phyloP scores from a whole-genome alignment of 2,329 filamentous ascomycete genomes.

The Calonectria pseudoturangicola region DNA sequence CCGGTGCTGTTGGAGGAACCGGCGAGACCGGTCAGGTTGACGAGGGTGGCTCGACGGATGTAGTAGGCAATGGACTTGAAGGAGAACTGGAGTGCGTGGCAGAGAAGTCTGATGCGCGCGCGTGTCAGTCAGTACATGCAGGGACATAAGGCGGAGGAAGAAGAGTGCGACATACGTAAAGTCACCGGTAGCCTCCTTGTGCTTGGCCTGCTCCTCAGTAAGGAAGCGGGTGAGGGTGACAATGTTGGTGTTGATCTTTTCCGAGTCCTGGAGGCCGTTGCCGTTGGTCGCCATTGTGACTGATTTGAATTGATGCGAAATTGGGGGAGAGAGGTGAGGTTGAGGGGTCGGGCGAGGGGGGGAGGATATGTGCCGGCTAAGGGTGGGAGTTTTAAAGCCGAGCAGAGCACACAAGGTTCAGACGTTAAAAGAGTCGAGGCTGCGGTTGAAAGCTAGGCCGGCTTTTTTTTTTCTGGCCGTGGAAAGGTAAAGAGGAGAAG shows the following conservation, averaged over 20 bases:
- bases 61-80: slow-evolving; percentile 99
- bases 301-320: slow-evolving; percentile 43
- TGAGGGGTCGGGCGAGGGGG: slow-evolving; percentile 21
- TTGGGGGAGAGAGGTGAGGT: slow-evolving; percentile 43
- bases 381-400: slow-evolving; percentile 40
- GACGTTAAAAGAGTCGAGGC: slow-evolving; percentile 31
- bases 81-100: slow-evolving; percentile 98
- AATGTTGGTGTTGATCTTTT: slow-evolving; percentile 96
- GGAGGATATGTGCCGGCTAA: slow-evolving; percentile 12
- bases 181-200: slow-evolving; percentile 96
- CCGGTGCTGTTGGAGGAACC: slow-evolving; percentile 96
- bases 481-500: slow-evolving; percentile 20
- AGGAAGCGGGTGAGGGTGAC: slow-evolving; percentile 96
- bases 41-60: slow-evolving; percentile 94
- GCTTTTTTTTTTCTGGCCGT: background rate
- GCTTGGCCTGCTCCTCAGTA: slow-evolving; percentile 95
- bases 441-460: slow-evolving; percentile 1
- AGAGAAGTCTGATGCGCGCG: slow-evolving; percentile 81
- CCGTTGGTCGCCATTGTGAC: slow-evolving; percentile 62
- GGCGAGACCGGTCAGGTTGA: slow-evolving; percentile 96
- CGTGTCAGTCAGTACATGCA: slow-evolving; percentile 42
- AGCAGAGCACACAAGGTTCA: slow-evolving; percentile 42
- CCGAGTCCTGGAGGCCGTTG: slow-evolving; percentile 70
- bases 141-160: background rate
- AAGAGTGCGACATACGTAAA: slow-evolving; percentile 85